Evolutionary conservation across 129 eudicot species (phyloP), one percentile per base, ranked within the genome.

Genomic region (Chrysanthemum lavandulifolium): DNA sequence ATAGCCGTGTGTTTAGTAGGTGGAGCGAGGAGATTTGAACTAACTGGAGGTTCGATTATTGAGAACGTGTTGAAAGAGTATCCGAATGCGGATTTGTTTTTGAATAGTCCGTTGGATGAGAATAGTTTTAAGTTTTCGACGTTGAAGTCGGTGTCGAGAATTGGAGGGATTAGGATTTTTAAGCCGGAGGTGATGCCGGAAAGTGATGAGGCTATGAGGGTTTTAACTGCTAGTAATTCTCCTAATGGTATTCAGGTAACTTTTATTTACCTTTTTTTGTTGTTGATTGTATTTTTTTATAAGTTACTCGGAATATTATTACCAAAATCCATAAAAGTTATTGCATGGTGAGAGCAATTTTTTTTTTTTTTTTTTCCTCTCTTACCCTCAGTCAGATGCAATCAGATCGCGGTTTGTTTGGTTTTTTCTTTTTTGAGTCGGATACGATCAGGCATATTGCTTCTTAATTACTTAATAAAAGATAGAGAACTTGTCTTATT

Each of bases 1-100:
- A 90, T 94, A 1, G 98, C 97, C 43, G 96, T 94, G 6, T 94
- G 98, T 74, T 71, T 94, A 62, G 98, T 94, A 18, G 98, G 98
- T 0, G 98, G 97, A 23, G 98, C 98, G 0, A 61, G 98, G 33
- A 67, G 98, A 72, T 94, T 94, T 65, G 98, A 94, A 61, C 77
- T 90, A 0, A 90, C 98, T 3, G 98, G 98, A 2, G 96, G 92
- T 14, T 94, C 98, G 67, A 94, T 94, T 9, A 52, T 89, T 4
- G 67, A 87, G 68, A 81, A 71, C 57, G 71, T 93, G 49, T 80
- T 94, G 6, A 74, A 81, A 9, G 86, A 72, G 47, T 86, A 85
- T 77, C 85, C 86, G 4, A 87, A 85, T 55, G 82, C 98, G 29
- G 97, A 94, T 81, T 69, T 94, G 45, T 94, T 84, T 58, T 29